Evolutionary conservation across 371 early-diverging fungal species (phyloP), one percentile per base, ranked within the genome.

Genomic region (Basidiobolus heterosporus): DNA sequence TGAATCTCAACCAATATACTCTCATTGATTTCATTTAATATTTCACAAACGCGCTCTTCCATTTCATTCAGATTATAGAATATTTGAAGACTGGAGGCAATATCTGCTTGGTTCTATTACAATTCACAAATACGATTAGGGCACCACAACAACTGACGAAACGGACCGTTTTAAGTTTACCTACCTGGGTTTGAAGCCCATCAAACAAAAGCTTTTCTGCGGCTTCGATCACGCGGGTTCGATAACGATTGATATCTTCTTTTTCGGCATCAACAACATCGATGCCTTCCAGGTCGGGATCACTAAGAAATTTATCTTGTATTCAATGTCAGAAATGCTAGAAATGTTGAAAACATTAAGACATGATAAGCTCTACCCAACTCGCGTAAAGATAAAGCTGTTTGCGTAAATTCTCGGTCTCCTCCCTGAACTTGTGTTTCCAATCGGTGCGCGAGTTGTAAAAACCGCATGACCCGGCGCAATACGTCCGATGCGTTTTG

Each of bases 51-150:
- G 51, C 49, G 14, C 58, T 50, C 36, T 64, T 72, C 65, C 61
- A 83, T 61, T 36, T 68, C 56, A 24, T 72, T 67, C 45, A 86
- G 61, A 45, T 81, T 82, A 40, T 76, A 69, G 53, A 78, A 83
- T 4, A 86, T 77, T 45, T 84, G 87, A 43, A 86, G 64, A 3
- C 80, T 78, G 9, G 75, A 61, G 16, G 84, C 81, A 51, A 86
- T 73, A 35, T 79, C 78, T 3, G 78, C 62, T 56, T 82, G 79
- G 46, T 77, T 76, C 57, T 77, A 72, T 7, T 24, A 5, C 9
- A 9, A 30, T 30, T 30, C 9, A 9, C 9, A 9, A 5, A 3
- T 5, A 30, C 30, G 9, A 30, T n/a, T n/a, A n/a, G n/a, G n/a
- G n/a, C n/a, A n/a, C n/a, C n/a, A 30, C 30, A 30, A 30, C 5